phyloP scores from a whole-genome alignment of 2,329 filamentous ascomycete species.

The Penicillium sp. region DNA sequence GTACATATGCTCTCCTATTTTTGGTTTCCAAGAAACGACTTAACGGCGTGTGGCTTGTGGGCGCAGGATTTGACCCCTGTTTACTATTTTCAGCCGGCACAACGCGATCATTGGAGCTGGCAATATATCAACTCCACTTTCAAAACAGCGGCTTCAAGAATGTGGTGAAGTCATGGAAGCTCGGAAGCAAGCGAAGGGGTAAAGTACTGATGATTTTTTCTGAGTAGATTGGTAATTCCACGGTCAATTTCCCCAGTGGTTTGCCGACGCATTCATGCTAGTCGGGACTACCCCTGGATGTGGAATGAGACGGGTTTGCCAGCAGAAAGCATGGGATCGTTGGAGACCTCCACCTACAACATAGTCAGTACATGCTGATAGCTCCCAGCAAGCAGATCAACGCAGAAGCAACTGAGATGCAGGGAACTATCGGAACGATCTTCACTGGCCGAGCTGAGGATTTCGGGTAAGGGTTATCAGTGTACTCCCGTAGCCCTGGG shows the following conservation, averaged over 20 bases:
- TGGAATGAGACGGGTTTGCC: not conserved
- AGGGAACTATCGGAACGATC: constrained; percentile 8
- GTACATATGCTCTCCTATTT: not conserved
- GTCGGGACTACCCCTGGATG: not conserved
- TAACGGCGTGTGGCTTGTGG: not conserved
- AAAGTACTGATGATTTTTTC: not conserved
- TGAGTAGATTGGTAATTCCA: not conserved
- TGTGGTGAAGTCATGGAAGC: constrained; percentile 3
- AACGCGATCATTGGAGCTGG: not conserved
- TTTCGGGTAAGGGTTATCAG: not conserved
- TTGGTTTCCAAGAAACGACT: not conserved
- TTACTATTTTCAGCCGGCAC: constrained; percentile 6
- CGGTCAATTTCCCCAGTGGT: not conserved
- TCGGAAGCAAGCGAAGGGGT: not conserved
- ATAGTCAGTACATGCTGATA: not conserved
- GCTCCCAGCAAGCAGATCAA: not conserved
- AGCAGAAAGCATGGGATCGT: not conserved
- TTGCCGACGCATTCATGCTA: not conserved
- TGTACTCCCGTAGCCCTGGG: not conserved
- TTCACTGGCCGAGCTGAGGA: constrained; percentile 9
- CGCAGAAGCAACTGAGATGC: not conserved
- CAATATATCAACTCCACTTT: constrained; percentile 3
- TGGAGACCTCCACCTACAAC: not conserved
- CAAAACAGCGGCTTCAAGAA: constrained; percentile 2
- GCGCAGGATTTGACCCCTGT: not conserved